Evolutionary conservation across 2,329 filamentous ascomycete species (phyloP), one percentile per base, ranked within the genome.

Genomic region (Pezicula neosporulosa): DNA sequence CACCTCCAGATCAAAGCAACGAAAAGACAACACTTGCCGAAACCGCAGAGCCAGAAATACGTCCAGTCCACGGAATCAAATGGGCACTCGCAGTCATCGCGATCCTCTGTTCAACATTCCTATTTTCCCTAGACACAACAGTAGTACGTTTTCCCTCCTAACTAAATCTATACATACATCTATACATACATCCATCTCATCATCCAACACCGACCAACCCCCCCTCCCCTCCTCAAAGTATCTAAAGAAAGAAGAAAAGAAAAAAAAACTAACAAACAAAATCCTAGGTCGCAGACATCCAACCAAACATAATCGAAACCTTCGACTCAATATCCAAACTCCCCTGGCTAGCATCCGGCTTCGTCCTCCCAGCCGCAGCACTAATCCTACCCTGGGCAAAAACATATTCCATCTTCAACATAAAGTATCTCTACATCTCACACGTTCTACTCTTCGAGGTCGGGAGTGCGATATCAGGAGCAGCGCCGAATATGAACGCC

Each of bases 281-380:
- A 5, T 3, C 6, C 9, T 21, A 43, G 41, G 68, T 72, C 2
- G 74, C 74, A 16, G 68, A 75, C 54, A 66, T 77, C 12, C 72
- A 76, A 48, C 68, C 66, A 62, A 33, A 38, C 8, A 67, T 75
- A 18, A 56, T 70, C 27, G 59, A 66, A 16, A 53, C 55, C 0
- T 70, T 73, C 16, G 60, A 60, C n/a, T 52, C 68, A 1, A 55
- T 69, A 38, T 57, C 67, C 4, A 64, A 68, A 42, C 60, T 75
- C 5, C 60, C 66, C 8, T 76, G 72, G 72, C 58, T 74, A 16
- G 64, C 63, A 8, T 62, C 49, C 4, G 33, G 45, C 10, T 52
- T 52, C 42, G 33, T 52, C 18, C 43, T 52, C 13, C 30, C 37
- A 2, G 24, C 50, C n/a, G 46, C 50, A 3, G 41, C 36, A 7